Conservation (phyloP, 1,284 basidiomycete species). For the Sporisorium iseilematis-ciliati region DNA sequence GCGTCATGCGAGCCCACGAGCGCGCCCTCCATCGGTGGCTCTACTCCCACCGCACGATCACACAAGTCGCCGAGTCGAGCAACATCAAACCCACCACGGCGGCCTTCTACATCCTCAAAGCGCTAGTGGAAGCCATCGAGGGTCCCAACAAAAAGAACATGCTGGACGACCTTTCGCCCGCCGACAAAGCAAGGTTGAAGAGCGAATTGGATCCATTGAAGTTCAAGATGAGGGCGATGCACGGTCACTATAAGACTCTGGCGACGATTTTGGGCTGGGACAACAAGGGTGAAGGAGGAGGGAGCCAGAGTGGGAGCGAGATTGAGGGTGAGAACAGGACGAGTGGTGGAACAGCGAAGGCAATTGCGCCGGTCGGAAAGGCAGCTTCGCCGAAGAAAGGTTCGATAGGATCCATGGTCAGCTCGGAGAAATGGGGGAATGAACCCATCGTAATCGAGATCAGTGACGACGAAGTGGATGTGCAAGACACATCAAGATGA, state of each 20-base stretch:
- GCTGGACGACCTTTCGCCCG: slow-evolving; percentile 15
- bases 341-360: background rate
- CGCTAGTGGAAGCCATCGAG: slow-evolving; percentile 16
- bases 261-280: slow-evolving; percentile 26
- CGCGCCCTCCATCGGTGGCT: slow-evolving; percentile 36
- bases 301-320: background rate
- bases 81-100: slow-evolving; percentile 34
- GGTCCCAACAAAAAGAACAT: background rate
- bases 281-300: slow-evolving; percentile 4
- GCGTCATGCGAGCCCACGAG: slow-evolving; percentile 29
- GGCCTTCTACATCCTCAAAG: slow-evolving; percentile 29
- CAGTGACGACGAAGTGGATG: slow-evolving; percentile 30
- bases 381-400: background rate
- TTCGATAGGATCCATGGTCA: background rate
- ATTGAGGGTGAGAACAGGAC: background rate
- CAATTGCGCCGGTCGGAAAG: background rate
- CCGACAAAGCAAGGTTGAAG: slow-evolving; percentile 10
- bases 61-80: slow-evolving; percentile 16
- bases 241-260: slow-evolving; percentile 3
- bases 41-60: slow-evolving; percentile 19
- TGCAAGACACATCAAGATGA: slow-evolving; percentile 26
- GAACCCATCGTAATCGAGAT: slow-evolving; percentile 8
- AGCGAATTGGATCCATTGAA: slow-evolving; percentile 9
- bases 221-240: background rate
- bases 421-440: background rate